Base-by-base conservation (phyloP, 129 eudicot species). In the Pseudognaphalium luteoalbum region DNA sequence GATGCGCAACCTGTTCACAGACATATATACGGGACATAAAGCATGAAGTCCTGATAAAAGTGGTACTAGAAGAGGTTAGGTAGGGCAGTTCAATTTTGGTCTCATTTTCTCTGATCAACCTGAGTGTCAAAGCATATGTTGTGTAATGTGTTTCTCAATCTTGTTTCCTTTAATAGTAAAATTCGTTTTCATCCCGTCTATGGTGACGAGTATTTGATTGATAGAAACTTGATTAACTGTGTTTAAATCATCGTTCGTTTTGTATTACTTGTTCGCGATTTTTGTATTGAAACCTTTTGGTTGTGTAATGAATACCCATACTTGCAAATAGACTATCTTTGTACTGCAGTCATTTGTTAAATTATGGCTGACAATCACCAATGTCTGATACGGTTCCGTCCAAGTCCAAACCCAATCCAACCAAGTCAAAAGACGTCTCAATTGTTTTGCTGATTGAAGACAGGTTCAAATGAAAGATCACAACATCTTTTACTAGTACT, bases 21-120 rank as follows among this genome's bases (percentile, higher is more conserved):
- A 81, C 92, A 91, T 80, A 80, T 94, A 75, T 95, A 73, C 39
- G 97, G 98, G 81, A 85, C 97, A 76, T 93, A 85, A 81, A 29
- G 62, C 76, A 47, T 47, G 1, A 11, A 47, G 54, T 47, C 54
- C 52, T 44, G 52, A 44, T 11, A 44, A 11, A 44, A 14, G 17
- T 66, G 20, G 69, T 39, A 41, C 59, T 19, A 41, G 35, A 41
- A 5, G 34, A 21, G 34, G 37, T 25, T 54, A 54, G 74, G 10
- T 66, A 70, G 63, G 4, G 66, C 19, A 21, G 20, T 54, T 50
- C 73, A 66, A 21, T 76, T 66, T 76, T 76, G 80, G 37, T 76
- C 62, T 9, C 54, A 42, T 63, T 19, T 15, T 57, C 10, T 57
- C 62, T 62, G 7, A 62, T 62, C 17, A 47, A 11, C 54, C 17